phyloP scores from a whole-genome alignment of 352 stramenopile genomes.

The Phytopythium delawarense region DNA sequence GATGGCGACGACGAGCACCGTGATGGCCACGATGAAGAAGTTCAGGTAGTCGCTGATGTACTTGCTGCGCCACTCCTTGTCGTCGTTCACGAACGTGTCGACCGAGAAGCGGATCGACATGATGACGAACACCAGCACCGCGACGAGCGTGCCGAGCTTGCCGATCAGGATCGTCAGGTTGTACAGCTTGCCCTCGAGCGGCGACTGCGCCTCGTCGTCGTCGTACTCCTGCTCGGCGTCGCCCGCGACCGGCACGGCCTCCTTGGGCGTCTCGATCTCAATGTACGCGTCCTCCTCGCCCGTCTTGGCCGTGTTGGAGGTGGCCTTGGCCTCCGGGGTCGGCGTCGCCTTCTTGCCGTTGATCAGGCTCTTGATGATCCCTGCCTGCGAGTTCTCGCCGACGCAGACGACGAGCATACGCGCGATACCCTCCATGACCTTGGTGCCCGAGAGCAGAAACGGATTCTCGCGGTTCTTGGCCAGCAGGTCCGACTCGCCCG shows the following conservation, averaged over 20 bases:
- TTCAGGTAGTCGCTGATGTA: slow-evolving; percentile 68
- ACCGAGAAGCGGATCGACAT: slow-evolving; percentile 73
- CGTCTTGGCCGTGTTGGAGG: slow-evolving; percentile 18
- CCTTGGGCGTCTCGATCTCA: slow-evolving; percentile 4
- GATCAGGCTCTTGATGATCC: slow-evolving; percentile 90
- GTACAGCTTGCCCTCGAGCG: slow-evolving; percentile 86
- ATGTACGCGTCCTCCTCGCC: slow-evolving; percentile 36
- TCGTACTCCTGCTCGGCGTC: slow-evolving; percentile 34
- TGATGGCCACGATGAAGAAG: slow-evolving; percentile 87
- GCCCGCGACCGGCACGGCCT: background rate
- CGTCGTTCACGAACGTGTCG: slow-evolving; percentile 43
- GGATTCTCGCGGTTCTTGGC: slow-evolving; percentile 82
- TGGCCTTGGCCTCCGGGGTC: slow-evolving; percentile 39
- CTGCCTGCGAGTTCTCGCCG: slow-evolving; percentile 90
- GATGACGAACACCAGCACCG: slow-evolving; percentile 74
- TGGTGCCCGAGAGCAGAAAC: slow-evolving; percentile 93
- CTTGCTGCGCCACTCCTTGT: slow-evolving; percentile 37
- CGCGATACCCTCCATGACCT: slow-evolving; percentile 90
- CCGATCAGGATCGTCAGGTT: slow-evolving; percentile 78
- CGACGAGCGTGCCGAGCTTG: slow-evolving; percentile 69
- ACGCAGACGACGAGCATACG: slow-evolving; percentile 93
- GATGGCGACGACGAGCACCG: slow-evolving; percentile 95
- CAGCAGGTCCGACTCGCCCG: slow-evolving; percentile 88
- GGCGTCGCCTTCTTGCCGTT: slow-evolving; percentile 69
- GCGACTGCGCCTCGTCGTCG: slow-evolving; percentile 49